Evolutionary conservation across 2,329 filamentous ascomycete genomes (phyloP), one percentile per base, ranked within the genome.

Genomic region (Fusarium marasasianum): DNA sequence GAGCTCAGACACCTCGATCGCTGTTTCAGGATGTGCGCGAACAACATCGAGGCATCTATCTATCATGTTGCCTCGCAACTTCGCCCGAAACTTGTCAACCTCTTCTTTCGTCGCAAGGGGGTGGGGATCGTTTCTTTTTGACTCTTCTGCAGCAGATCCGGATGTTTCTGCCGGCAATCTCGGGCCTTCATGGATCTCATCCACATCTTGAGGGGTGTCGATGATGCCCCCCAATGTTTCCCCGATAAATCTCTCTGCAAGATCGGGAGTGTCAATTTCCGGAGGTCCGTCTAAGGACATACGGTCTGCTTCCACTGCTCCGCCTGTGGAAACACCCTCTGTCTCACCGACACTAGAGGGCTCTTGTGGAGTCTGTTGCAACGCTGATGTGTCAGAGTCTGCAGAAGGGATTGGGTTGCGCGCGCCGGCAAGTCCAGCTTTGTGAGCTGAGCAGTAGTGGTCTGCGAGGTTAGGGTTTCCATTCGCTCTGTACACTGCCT

Each of bases 1-100:
- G 26, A 99, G 87, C 77, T 98, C 95, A 1, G 95, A 91, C 53
- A 99, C 87, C 79, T 98, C 96, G 77, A 98, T 96, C 0, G 96
- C 97, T 17, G 96, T 91, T 75, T 94, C 91, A 20, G 95, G 92
- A 76, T 98, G 95, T 43, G 92, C 92, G 80, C 96, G 93, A 60
- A 99, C 91, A 40, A 98, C 91, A 78, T 98, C 95, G 29, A 99
- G 86, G 74, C 94, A 97, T 66, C 94, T 93, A 77, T 98, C 95
- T 67, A 98, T 95, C 62, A 98, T 84, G 63, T 94, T 92, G 26
- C 90, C 87, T 44, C 94, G 90, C 45, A 98, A 86, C n/a, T 87
- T 88, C 9, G 88, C 87, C 51, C 96, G 91, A 80, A 94, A 89
- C 40, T 89, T 89, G 71, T 98, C 94, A 12, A 99, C 86, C 73